phyloP scores from a whole-genome alignment of 805 yeast genomes.

The Candida loeiensis region DNA sequence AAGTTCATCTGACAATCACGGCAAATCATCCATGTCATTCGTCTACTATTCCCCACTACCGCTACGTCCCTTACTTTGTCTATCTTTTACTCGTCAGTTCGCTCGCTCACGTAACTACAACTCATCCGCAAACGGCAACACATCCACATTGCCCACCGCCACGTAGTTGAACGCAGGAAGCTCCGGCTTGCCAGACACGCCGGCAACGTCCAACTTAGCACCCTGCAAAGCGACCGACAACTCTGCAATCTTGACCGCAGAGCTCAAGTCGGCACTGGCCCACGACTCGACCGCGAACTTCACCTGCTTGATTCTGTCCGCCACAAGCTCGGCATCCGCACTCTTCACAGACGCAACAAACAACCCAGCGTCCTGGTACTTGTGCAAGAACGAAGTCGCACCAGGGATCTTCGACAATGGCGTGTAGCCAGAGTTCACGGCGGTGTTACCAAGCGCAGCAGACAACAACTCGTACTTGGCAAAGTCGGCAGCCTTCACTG shows the following conservation, averaged over 20 bases:
- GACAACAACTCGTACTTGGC: constrained; percentile 69
- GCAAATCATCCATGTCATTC: too few species aligned
- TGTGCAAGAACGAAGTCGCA: constrained; percentile 51
- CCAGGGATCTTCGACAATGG: constrained; percentile 47
- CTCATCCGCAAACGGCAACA: constrained; percentile 87
- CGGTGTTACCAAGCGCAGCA: constrained; percentile 55
- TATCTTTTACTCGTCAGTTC: not conserved
- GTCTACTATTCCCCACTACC: not conserved
- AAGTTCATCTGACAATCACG: too few species aligned
- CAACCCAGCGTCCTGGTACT: constrained; percentile 77
- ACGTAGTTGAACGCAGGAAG: constrained; percentile 65
- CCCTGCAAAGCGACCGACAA: constrained; percentile 42
- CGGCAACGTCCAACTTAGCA: constrained; percentile 27
- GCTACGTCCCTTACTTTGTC: too few species aligned
- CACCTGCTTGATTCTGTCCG: constrained; percentile 58
- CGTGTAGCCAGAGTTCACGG: constrained; percentile 55
- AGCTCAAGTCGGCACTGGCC: constrained; percentile 51
- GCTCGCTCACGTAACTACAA: constrained; percentile 42
- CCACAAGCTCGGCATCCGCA: constrained; percentile 47
- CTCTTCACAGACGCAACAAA: constrained; percentile 69
- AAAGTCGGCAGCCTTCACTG: constrained; percentile 61
- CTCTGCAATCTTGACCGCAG: constrained; percentile 43
- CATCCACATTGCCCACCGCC: constrained; percentile 84
- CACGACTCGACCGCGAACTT: constrained; percentile 39
- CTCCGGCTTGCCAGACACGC: constrained; percentile 39